Evolutionary conservation across 2,329 filamentous ascomycete genomes (phyloP).

Genomic region (Aspergillus unguis): DNA sequence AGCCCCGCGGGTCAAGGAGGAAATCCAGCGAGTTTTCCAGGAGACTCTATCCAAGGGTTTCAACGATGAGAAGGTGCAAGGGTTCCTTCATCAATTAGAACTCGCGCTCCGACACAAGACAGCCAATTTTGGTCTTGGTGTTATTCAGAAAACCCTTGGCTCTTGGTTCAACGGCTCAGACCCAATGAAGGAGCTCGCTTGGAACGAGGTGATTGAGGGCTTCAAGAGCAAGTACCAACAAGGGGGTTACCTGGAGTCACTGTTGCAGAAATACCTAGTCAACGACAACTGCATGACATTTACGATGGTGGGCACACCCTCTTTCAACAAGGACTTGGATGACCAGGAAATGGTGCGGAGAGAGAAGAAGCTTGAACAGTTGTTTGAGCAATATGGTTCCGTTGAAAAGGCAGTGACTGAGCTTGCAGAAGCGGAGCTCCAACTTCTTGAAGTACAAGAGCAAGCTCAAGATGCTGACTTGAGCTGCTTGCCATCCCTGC

Average conservation of each 20-base stretch:
- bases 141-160: slow-evolving; percentile 83
- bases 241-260: slow-evolving; percentile 74
- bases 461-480: slow-evolving; percentile 80
- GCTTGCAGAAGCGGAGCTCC: slow-evolving; percentile 73
- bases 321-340: slow-evolving; percentile 69
- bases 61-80: slow-evolving; percentile 84
- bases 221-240: slow-evolving; percentile 76
- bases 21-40: slow-evolving; percentile 68
- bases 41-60: slow-evolving; percentile 74
- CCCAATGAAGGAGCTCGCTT: slow-evolving; percentile 84
- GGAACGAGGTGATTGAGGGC: slow-evolving; percentile 80
- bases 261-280: slow-evolving; percentile 86
- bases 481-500: slow-evolving; percentile 80
- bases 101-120: slow-evolving; percentile 95
- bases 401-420: slow-evolving; percentile 67
- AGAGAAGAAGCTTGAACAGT: slow-evolving; percentile 68
- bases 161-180: slow-evolving; percentile 96
- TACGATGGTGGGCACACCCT: slow-evolving; percentile 83
- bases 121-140: slow-evolving; percentile 85
- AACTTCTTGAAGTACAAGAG: slow-evolving; percentile 76
- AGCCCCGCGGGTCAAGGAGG: slow-evolving; percentile 70
- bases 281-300: slow-evolving; percentile 86
- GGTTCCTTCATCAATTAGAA: slow-evolving; percentile 89
- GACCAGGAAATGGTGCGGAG: slow-evolving; percentile 74
- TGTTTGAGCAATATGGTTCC: slow-evolving; percentile 65